Conservation (phyloP, 345 rosid species). For the Conringia planisiliqua region DNA sequence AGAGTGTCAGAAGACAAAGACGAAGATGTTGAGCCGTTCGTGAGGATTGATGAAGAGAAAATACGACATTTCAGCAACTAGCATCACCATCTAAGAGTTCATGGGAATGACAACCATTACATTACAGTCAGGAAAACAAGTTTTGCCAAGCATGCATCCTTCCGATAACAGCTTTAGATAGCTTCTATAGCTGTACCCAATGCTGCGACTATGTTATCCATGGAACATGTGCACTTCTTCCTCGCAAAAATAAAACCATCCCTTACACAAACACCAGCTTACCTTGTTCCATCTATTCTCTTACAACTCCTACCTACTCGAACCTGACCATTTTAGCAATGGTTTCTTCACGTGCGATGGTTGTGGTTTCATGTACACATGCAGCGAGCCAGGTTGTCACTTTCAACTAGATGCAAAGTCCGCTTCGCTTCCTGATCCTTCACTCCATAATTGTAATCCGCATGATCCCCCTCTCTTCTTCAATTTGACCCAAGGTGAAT, state of each 20-base stretch:
- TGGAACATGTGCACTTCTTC: background rate
- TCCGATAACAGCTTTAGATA: background rate
- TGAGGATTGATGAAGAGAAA: background rate
- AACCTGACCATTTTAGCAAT: background rate
- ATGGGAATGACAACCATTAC: background rate
- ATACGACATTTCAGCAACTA: background rate
- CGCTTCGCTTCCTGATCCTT: background rate
- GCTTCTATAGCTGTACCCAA: background rate
- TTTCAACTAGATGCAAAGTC: background rate
- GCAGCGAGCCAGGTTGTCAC: background rate
- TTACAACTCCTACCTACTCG: background rate
- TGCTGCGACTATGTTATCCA: background rate
- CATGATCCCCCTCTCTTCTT: background rate
- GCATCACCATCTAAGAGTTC: background rate
- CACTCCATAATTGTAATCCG: background rate
- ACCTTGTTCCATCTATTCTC: background rate
- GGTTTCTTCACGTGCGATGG: background rate
- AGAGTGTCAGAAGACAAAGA: background rate
- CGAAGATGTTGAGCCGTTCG: background rate
- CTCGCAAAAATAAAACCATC: background rate
- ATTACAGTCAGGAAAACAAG: background rate
- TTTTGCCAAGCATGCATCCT: background rate
- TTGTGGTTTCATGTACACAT: background rate
- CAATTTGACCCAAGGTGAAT: background rate
- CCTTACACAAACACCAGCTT: background rate